Base-by-base conservation (phyloP, 371 early-diverging fungal species). In the Cokeromyces recurvatus region DNA sequence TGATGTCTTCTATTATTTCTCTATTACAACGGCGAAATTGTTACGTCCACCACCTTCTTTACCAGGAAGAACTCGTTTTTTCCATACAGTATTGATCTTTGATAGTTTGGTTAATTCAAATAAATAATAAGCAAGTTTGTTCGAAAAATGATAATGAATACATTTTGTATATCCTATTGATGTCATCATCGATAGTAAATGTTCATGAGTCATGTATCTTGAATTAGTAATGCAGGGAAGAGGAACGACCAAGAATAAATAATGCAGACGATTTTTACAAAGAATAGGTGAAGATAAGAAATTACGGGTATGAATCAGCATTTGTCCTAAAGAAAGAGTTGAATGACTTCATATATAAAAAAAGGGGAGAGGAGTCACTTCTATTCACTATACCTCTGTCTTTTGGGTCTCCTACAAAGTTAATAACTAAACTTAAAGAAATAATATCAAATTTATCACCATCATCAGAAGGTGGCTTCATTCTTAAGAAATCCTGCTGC, bases 391-490 rank as follows among this genome's bases (percentile, higher is more conserved):
- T 77, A 62, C 93, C 93, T 58, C 94, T 64, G 34, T 75, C 71
- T n/a, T 49, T 69, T 1, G 86, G 82, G 64, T 90, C 90, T 2
- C 85, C 87, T 0, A 91, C 88, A 77, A 95, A 95, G 56, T 95
- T 95, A 38, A 95, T 82, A 0, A 95, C 95, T 3, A 94, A 67
- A 23, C 86, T 86, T 14, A 95, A 68, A 46, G 89, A 89, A 0
- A 95, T 71, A n/a, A 89, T 78, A 47, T 95, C 79, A 59, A 85
- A 95, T 7, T 66, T 74, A 0, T 58, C 22, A n/a, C n/a, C n/a
- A 1, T 56, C 58, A 15, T 32, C 41, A 7, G 38, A 36, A 0
- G 79, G 68, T 4, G 46, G 46, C 12, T 32, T 38, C 66, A 89
- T 80, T 32, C 80, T 74, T 25, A 95, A 62, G 60, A 92, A 91